phyloP scores from a whole-genome alignment of 805 yeast genomes.

The Teunomyces cretensis region DNA sequence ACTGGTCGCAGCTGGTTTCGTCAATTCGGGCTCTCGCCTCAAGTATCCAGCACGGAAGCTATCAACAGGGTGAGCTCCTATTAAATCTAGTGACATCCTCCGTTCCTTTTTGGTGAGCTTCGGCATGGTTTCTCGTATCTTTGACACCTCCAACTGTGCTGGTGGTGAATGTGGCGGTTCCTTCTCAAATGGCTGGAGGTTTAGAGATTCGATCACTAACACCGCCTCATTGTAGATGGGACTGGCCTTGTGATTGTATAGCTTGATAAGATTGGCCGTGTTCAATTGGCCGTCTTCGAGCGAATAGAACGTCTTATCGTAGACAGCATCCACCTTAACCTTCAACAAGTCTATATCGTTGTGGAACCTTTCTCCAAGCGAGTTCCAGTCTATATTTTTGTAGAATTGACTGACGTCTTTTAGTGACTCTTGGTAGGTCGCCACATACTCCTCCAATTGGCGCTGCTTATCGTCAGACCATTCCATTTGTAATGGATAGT shows the following conservation, averaged over 20 bases:
- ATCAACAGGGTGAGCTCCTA: constrained; percentile 9
- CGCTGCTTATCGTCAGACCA: constrained; percentile 17
- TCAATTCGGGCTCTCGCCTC: constrained; percentile 17
- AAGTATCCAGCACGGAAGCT: constrained; percentile 8
- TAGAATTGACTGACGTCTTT: constrained; percentile 14
- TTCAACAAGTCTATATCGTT: constrained; percentile 16
- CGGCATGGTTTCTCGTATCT: neutral
- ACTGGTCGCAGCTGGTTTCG: constrained; percentile 30
- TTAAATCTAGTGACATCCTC: constrained; percentile 29
- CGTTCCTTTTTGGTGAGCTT: constrained; percentile 10
- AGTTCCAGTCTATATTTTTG: constrained; percentile 18
- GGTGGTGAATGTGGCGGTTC: neutral
- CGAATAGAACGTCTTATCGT: constrained; percentile 11
- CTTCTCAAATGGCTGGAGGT: constrained; percentile 1
- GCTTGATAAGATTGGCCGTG: neutral
- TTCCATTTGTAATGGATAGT: constrained; percentile 8
- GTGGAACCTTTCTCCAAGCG: constrained; percentile 12
- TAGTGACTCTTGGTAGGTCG: constrained; percentile 9
- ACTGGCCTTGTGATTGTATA: neutral
- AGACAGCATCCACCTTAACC: constrained; percentile 22
- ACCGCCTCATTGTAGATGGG: neutral
- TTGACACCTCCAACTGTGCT: neutral
- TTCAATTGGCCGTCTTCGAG: neutral
- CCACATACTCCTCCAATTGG: constrained; percentile 13
- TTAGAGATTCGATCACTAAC: neutral